phyloP scores from a whole-genome alignment of 495 filamentous ascomycete genomes.

The Aspergillus bridgeri region DNA sequence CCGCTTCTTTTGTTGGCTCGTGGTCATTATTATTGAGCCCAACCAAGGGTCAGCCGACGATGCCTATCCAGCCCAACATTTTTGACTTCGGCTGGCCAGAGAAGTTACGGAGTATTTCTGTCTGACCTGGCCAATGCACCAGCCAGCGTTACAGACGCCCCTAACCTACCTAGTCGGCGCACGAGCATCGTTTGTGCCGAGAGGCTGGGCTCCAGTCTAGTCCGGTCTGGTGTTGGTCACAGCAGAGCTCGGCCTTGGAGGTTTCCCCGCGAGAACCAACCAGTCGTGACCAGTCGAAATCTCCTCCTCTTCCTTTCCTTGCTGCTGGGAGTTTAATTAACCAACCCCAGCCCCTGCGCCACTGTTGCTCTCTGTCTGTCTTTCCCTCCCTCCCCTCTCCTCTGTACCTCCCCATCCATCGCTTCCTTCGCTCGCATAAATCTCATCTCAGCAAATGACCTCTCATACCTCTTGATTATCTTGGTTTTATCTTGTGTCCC shows the following conservation, averaged over 20 bases:
- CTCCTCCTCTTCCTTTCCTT: no score
- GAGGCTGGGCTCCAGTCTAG: background rate
- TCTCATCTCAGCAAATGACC: background rate
- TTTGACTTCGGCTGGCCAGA: background rate
- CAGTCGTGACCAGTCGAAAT: background rate
- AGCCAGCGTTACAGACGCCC: no score
- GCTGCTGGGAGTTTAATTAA: no score
- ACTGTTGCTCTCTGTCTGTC: no score
- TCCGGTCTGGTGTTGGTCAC: background rate
- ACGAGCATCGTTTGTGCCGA: background rate
- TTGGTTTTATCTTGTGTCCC: background rate
- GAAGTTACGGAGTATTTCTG: no score
- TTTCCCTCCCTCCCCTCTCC: background rate
- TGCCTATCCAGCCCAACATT: background rate
- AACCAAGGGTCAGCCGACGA: no score
- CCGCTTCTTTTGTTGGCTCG: no score
- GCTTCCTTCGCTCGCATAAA: background rate
- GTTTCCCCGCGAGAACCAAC: background rate
- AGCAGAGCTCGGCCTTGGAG: background rate
- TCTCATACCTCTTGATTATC: background rate
- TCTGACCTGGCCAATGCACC: no score
- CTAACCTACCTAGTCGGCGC: no score
- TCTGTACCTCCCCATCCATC: background rate
- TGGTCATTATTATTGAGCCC: no score
- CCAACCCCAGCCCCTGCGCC: no score